phyloP scores from a whole-genome alignment of 805 yeast genomes.

The Wickerhamomyces queroliae region DNA sequence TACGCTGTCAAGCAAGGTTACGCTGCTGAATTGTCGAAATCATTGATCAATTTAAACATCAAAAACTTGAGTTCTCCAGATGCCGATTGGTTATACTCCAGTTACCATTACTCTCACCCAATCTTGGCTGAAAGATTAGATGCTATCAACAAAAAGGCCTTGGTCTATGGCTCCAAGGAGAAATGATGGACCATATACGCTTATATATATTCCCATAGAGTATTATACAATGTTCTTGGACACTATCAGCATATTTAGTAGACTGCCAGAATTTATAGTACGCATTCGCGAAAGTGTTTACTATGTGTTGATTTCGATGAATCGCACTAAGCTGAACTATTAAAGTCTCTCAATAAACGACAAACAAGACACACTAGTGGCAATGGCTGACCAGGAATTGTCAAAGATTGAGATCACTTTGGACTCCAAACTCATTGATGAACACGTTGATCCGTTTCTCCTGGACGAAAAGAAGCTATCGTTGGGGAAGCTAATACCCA shows the following conservation, averaged over 20 bases:
- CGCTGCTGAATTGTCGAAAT: conserved; percentile 56
- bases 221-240: too few relatives aligned
- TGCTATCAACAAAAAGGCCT: conserved; percentile 47
- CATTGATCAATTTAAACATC: conserved; percentile 70
- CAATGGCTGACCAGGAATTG: conserved; percentile 7
- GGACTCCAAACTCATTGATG: conserved; percentile 19
- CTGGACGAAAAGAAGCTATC: conserved; percentile 31
- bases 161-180: conserved; percentile 10
- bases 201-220: too few relatives aligned
- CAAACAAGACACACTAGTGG: too few relatives aligned
- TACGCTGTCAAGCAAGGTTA: conserved; percentile 76
- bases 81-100: conserved; percentile 85
- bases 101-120: conserved; percentile 90
- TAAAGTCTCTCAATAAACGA: too few relatives aligned
- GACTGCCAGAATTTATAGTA: too few relatives aligned
- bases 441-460: conserved; percentile 19
- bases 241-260: too few relatives aligned
- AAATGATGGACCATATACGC: conserved; percentile 4
- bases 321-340: too few relatives aligned
- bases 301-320: too few relatives aligned
- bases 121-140: conserved; percentile 81
- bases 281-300: too few relatives aligned
- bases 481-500: conserved; percentile 50
- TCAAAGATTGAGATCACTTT: conserved; percentile 12
- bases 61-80: conserved; percentile 83